phyloP scores from a whole-genome alignment of 2,329 filamentous ascomycete species.

The Colletotrichum tamarilloi region DNA sequence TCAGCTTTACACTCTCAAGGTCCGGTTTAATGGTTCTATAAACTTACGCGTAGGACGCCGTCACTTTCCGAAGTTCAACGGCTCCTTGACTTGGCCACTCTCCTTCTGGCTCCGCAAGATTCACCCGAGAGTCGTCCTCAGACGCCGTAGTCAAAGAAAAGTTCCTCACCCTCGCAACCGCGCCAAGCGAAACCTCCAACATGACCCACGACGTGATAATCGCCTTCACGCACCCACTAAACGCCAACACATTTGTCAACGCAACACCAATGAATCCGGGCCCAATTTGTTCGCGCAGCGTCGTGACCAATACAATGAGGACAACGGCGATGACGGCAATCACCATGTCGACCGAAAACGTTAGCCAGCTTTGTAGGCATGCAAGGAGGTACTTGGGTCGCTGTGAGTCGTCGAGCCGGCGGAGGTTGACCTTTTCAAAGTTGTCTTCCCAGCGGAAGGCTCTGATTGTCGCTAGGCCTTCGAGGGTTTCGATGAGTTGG shows the following conservation, averaged over 20 bases:
- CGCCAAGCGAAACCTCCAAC: slow-evolving; percentile 30
- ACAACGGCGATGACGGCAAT: slow-evolving; percentile 55
- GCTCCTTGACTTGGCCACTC: slow-evolving; percentile 9
- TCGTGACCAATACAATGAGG: slow-evolving; percentile 55
- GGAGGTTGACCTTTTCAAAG: slow-evolving; percentile 51
- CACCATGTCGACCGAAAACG: slow-evolving; percentile 58
- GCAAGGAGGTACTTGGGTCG: slow-evolving; percentile 62
- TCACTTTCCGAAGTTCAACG: slow-evolving; percentile 2
- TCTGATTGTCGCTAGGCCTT: slow-evolving; percentile 59
- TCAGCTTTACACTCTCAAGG: not conserved
- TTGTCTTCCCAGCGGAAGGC: slow-evolving; percentile 60
- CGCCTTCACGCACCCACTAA: slow-evolving; percentile 21
- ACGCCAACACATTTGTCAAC: slow-evolving; percentile 18
- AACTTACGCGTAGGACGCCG: slow-evolving; percentile 27
- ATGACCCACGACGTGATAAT: slow-evolving; percentile 32
- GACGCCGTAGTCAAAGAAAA: slow-evolving; percentile 15
- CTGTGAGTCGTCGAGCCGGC: slow-evolving; percentile 59
- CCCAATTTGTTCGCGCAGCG: slow-evolving; percentile 20
- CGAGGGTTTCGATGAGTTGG: slow-evolving; percentile 55
- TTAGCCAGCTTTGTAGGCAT: slow-evolving; percentile 63
- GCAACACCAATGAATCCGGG: slow-evolving; percentile 29
- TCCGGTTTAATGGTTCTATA: fast-evolving
- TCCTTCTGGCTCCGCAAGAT: slow-evolving; percentile 1
- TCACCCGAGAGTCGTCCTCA: not conserved
- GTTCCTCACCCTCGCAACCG: slow-evolving; percentile 30